Evolutionary conservation across 108 stramenopile species (phyloP), one percentile per base, ranked within the genome.

Genomic region (Cyclotella kingstonii): DNA sequence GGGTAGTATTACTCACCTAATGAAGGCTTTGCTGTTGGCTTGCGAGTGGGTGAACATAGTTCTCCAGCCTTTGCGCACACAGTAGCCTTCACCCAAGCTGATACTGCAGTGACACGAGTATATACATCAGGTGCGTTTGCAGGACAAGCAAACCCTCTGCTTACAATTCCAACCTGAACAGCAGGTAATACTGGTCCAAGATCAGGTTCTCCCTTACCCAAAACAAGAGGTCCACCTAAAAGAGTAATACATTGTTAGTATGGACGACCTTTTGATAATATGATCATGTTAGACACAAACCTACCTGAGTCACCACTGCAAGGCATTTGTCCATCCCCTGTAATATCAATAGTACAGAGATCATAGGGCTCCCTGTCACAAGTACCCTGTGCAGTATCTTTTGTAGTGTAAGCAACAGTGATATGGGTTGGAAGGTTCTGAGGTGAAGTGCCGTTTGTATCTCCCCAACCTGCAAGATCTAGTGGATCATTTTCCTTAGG

Each of bases 401-500:
- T 55, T 19, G 54, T 40, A 8, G 40, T 2, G 40, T 55, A 38
- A 55, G 38, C 4, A 7, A 55, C 11, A 25, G 54, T 55, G 14
- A 55, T 23, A 8, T 35, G 4, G 2, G 2, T 19, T 4, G 54
- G 38, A 23, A 25, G 5, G 17, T 15, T 2, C 2, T 18, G 4
- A 4, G 22, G 2, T 4, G 22, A 23, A 4, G 22, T 21, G 40
- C n/a, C 21, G 25, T 40, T 22, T 40, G 6, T 21, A 14, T 55
- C 21, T 23, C 57, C 57, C 57, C 41, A 58, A 30, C 43, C 57
- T 4, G 43, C 23, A 28, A 44, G 42, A 44, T 58, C 57, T 33
- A 58, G 30, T 9, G 54, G 38, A 40, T 38, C 38, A 21, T 15
- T 23, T 40, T 19, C 38, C 22, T 19, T 10, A 38, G 54, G 54